Base-by-base conservation (phyloP, 2,329 filamentous ascomycete species). In the Aureobasidium zeae region DNA sequence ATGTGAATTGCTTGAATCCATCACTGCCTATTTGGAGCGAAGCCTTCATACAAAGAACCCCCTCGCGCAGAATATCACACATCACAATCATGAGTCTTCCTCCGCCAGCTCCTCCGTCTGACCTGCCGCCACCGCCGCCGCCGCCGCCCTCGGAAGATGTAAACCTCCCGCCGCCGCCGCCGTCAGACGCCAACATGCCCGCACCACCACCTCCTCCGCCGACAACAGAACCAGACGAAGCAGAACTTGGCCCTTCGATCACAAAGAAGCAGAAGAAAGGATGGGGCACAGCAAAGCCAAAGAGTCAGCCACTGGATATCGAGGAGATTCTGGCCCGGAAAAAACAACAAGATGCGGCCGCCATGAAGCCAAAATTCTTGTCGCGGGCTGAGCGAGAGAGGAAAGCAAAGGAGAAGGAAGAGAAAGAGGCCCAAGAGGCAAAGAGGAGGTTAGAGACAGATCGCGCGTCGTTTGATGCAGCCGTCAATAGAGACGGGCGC, bases 291-390 rank as follows among this genome's bases (percentile, higher is more conserved):
- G 54, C 57, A 48, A 45, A 44, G 26, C 52, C 32, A 41, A 63
- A 48, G 65, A 66, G 52, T 50, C 63, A 56, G 55, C 83, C 83
- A 7, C 68, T 94, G 35, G 88, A 86, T 58, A 81, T 94, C 45
- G 87, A 94, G 63, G 84, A 94, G 54, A 74, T 94, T 4, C 66
- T 94, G 16, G 77, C 79, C 52, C 83, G 88, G 66, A 93, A 93
- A 71, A 85, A 83, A 58, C 86, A 85, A 49, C 82, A 84, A 20
- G 86, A 91, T 63, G 83, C 83, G 25, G 86, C 83, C 12, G 82
- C 86, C 8, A 76, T 85, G 44, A 94, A 91, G 71, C 87, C 87
- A 4, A 88, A 86, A 61, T 94, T 93, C 59, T 68, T 94, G 16
- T 83, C 84, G 4, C 91, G 84, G 67, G 81, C 83, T 22, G 76